A percentile compares a stretch with the other conserved stretches of the same genome.
These are phyloP conservation scores for Cenchrus fungigraminus DNA, from an alignment of 176 grass and related monocot genomes.

Conservation along the genomic window DNA sequence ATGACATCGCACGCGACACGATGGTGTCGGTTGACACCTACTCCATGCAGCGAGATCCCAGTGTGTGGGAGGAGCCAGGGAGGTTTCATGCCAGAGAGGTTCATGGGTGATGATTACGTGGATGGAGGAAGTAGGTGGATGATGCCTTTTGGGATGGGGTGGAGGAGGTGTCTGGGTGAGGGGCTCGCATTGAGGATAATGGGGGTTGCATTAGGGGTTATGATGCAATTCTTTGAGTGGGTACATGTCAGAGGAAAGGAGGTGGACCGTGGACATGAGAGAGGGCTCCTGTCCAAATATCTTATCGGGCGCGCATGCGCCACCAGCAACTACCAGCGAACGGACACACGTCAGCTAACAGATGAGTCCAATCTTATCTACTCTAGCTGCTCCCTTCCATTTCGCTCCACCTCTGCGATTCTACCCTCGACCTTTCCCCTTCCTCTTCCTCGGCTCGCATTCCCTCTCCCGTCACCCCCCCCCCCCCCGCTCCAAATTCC, in stretches of 20 bases:
- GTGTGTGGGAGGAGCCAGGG: slow-evolving; percentile 12
- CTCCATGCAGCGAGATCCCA: slow-evolving; percentile 51
- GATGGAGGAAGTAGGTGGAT: background rate
- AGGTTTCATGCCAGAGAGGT: slow-evolving; percentile 50
- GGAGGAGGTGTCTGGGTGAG: slow-evolving; percentile 57
- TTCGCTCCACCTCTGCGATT: no score
- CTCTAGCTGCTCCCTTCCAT: no score
- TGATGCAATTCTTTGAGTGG: slow-evolving; percentile 72
- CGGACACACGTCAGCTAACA: no score
- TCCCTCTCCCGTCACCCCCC: no score
- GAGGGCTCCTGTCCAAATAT: slow-evolving; percentile 21
- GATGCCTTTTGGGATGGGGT: slow-evolving; percentile 61
- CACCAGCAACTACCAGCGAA: no score
- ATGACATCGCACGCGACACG: background rate
- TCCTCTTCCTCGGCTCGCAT: no score
- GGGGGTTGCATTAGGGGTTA: slow-evolving; percentile 27
- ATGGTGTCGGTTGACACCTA: slow-evolving; percentile 55
- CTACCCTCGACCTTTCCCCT: no score
- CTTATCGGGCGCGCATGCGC: no score
- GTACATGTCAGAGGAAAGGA: background rate
- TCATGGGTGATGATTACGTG: background rate
- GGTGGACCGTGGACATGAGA: slow-evolving; percentile 65
- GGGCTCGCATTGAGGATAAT: slow-evolving; percentile 36
- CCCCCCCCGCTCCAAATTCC: no score
- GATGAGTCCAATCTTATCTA: no score